A percentile compares a stretch with the other conserved stretches of the same genome.
phyloP scores from a whole-genome alignment of 768 basidiomycete genomes.

The Sarcodon aspratus region DNA sequence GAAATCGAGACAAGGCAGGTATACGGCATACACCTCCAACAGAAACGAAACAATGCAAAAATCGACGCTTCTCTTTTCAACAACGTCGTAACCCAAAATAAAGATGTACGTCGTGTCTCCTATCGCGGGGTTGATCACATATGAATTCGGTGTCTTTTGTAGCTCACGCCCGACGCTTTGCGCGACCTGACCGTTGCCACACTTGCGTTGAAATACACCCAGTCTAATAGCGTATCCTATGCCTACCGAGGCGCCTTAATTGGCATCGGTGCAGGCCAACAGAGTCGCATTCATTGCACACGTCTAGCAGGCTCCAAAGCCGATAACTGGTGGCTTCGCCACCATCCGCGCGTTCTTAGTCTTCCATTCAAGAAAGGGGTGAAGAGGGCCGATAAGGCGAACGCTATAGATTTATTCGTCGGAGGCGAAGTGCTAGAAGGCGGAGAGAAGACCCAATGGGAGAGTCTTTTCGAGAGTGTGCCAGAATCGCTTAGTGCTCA shows the following conservation, averaged over 20 bases:
- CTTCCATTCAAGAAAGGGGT: conserved; percentile 96
- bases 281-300: conserved; percentile 98
- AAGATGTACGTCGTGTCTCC: conserved; percentile 42
- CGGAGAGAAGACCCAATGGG: conserved; percentile 86
- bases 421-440: conserved; percentile 83
- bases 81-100: conserved; percentile 85
- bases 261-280: conserved; percentile 95
- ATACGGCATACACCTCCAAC: conserved; percentile 84
- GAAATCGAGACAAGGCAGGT: conserved; percentile 90
- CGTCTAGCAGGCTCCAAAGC: conserved; percentile 95
- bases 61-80: conserved; percentile 72
- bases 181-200: conserved; percentile 96
- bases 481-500: conserved; percentile 53
- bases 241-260: conserved; percentile 86
- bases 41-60: conserved; percentile 82
- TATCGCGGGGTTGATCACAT: neutral
- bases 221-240: conserved; percentile 97
- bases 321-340: conserved; percentile 99
- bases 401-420: conserved; percentile 96
- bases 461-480: conserved; percentile 65
- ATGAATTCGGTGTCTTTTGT: conserved; percentile 4
- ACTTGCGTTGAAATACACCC: conserved; percentile 95
- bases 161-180: conserved; percentile 69
- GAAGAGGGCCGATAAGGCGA: conserved; percentile 97
- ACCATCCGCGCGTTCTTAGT: conserved; percentile 86